A percentile compares a stretch with the other conserved stretches of the same genome.
These are phyloP conservation scores for Candolleomyces efflorescens DNA, from an alignment of 768 basidiomycete genomes.

Conservation along the genomic window DNA sequence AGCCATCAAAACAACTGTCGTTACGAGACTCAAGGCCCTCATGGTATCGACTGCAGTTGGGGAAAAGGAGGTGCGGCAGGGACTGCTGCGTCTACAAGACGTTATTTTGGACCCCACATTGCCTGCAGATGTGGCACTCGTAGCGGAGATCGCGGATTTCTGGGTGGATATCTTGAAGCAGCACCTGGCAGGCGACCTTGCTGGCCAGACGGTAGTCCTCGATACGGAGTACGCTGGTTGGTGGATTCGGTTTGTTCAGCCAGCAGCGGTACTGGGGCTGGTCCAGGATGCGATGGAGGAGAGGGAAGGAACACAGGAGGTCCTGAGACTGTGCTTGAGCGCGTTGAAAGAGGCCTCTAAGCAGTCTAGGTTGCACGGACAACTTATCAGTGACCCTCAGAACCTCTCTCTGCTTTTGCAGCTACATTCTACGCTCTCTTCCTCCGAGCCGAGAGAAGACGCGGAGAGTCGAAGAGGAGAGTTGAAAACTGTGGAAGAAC, in stretches of 20 bases:
- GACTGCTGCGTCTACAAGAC: slow-evolving; percentile 1
- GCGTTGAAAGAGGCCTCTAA: background rate
- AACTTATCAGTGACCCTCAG: background rate
- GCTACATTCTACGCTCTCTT: background rate
- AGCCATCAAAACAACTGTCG: background rate
- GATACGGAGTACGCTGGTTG: slow-evolving; percentile 18
- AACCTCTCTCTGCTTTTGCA: background rate
- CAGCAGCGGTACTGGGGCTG: background rate
- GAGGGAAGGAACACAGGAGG: background rate
- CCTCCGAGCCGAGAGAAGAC: slow-evolving; percentile 20
- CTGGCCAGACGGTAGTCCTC: background rate
- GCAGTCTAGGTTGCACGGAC: background rate
- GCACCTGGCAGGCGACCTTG: background rate
- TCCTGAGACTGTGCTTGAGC: background rate
- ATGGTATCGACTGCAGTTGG: background rate
- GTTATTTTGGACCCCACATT: slow-evolving; percentile 32
- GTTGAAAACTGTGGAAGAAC: slow-evolving; percentile 22
- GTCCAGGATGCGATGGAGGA: background rate
- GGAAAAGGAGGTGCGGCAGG: background rate
- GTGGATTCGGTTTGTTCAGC: slow-evolving; percentile 57
- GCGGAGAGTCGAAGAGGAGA: slow-evolving; percentile 15
- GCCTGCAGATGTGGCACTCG: slow-evolving; percentile 32
- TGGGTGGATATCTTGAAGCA: slow-evolving; percentile 32
- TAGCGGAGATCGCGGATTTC: slow-evolving; percentile 35
- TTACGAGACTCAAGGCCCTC: background rate